Base-by-base conservation (phyloP, 208 protist species). In the Trypanosoma mega region DNA sequence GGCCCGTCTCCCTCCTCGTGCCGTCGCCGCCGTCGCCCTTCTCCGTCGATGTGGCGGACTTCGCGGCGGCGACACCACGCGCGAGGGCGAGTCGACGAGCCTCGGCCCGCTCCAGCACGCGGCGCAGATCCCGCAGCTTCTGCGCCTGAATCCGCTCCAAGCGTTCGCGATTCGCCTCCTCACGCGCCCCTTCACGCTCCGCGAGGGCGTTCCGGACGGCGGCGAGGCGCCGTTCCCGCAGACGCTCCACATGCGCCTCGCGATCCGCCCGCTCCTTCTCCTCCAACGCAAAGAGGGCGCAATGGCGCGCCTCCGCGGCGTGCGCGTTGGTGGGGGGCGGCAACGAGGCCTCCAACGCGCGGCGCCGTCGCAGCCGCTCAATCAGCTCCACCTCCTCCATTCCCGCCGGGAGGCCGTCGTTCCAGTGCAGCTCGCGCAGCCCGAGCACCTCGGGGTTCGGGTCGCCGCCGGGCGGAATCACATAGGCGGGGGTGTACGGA, bases 401-500 rank as follows among this genome's bases (percentile, higher is more conserved):
- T 9, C 91, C 91, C 1, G 82, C 82, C 1, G 91, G 91, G 9
- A 97, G 74, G 3, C 82, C 87, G 9, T 73, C 68, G 39, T 82
- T 72, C 45, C 72, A 69, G 52, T 80, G 85, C 14, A 97, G 72
- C 31, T 75, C 65, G 49, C 80, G 61, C 21, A 97, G 63, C 0
- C 71, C 71, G 23, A 95, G 68, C 11, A 95, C 79, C 63, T 94
- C 78, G 23, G 84, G 88, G 43, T 83, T 72, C 4, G 83, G 65
- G 12, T 81, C 72, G 0, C 68, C 73, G 26, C 59, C 74, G 8
- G 90, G 82, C 0, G 77, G 76, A 37, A 94, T 91, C 67, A 63
- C 77, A 72, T 93, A 97, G 48, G 85, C 82, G 0, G 91, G 91
- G 6, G 91, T 83, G 74, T 94, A 97, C 5, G 91, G 91, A 45